phyloP scores from a whole-genome alignment of 2,329 filamentous ascomycete species.

The Aspergillus viridinutans region DNA sequence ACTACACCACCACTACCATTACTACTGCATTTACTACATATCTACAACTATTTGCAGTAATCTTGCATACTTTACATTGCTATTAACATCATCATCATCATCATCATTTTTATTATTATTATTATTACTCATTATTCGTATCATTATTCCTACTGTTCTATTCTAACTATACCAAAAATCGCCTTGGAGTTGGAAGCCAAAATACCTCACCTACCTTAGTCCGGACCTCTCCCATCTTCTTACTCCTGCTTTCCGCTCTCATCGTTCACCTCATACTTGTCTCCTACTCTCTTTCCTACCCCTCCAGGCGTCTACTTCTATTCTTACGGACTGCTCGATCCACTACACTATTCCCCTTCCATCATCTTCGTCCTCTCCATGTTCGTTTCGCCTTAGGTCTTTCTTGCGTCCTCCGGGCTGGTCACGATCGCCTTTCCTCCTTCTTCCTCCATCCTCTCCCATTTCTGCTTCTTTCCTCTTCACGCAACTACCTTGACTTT shows the following conservation, averaged over 20 bases:
- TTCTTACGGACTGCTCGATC: not conserved
- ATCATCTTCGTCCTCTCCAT: not conserved
- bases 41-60: not conserved
- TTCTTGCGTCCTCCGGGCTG: not conserved
- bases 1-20: too few relatives aligned
- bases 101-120: too few relatives aligned
- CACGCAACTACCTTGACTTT: not conserved
- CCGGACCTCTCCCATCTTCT: not conserved
- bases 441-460: not conserved
- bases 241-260: not conserved
- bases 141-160: not conserved
- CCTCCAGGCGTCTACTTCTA: not conserved
- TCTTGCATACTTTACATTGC: not conserved
- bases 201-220: slow-evolving; percentile 1
- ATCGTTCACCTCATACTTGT: not conserved
- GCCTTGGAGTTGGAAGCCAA: not conserved
- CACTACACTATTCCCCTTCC: slow-evolving; percentile 5
- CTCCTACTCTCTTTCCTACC: not conserved
- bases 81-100: not conserved
- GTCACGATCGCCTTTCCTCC: not conserved
- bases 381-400: not conserved
- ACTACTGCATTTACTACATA: not conserved
- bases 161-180: not conserved
- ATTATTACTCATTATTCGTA: not conserved
- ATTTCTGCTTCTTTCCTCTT: not conserved